A percentile compares a stretch with the other conserved stretches of the same genome.
Conservation (phyloP, 768 basidiomycete genomes). For the Leucocoprinus birnbaumii region DNA sequence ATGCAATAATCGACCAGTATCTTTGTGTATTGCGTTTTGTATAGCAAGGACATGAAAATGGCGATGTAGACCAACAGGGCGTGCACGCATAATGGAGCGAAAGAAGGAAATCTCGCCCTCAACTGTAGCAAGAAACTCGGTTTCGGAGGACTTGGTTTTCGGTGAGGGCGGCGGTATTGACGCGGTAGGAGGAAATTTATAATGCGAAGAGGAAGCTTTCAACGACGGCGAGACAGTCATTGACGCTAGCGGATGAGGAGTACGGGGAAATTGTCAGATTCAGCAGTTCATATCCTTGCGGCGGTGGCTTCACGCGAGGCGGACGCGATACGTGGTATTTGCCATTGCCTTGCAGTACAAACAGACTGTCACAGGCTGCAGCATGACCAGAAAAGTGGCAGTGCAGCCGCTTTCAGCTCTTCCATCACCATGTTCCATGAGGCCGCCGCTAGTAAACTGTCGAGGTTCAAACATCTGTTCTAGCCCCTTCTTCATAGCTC, state of each 20-base stretch:
- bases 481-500: too few species aligned
- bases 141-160: conserved; percentile 17
- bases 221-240: conserved; percentile 11
- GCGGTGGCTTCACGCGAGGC: neutral
- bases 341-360: neutral
- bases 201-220: neutral
- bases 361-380: neutral
- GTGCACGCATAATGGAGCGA: conserved; percentile 73
- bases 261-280: neutral
- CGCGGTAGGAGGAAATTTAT: conserved; percentile 8
- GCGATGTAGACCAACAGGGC: conserved; percentile 81
- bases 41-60: conserved; percentile 81
- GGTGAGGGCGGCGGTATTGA: conserved; percentile 13
- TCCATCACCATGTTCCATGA: too few species aligned
- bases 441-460: too few species aligned
- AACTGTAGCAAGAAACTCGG: conserved; percentile 62
- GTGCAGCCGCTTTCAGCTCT: too few species aligned
- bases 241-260: neutral
- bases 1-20: conserved; percentile 60
- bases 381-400: too few species aligned
- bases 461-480: too few species aligned
- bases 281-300: neutral
- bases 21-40: conserved; percentile 65
- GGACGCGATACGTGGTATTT: conserved; percentile 7
- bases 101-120: conserved; percentile 88